phyloP scores from a whole-genome alignment of 352 stramenopile genomes.

The Pythium oligandrum region DNA sequence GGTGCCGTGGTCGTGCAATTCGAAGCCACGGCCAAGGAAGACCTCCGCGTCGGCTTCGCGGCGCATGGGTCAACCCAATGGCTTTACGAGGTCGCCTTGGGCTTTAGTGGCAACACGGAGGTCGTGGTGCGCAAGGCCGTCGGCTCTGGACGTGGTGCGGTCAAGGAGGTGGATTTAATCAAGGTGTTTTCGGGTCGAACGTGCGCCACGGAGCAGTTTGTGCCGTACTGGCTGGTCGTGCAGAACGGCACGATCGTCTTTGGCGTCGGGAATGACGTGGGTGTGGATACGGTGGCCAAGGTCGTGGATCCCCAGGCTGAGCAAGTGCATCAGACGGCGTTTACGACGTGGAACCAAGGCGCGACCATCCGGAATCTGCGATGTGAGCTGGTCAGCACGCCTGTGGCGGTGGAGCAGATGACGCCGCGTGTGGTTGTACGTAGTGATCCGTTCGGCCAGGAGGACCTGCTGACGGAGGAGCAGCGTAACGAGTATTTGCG shows the following conservation, averaged over 20 bases:
- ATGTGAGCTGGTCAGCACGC: slow-evolving; percentile 26
- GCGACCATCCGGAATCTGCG: slow-evolving; percentile 46
- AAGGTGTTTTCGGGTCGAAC: slow-evolving; percentile 67
- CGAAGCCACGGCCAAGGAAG: slow-evolving; percentile 54
- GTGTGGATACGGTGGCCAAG: slow-evolving; percentile 51
- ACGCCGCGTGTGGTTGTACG: slow-evolving; percentile 49
- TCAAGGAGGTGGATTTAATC: slow-evolving; percentile 46
- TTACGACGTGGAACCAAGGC: slow-evolving; percentile 66
- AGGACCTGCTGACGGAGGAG: slow-evolving; percentile 51
- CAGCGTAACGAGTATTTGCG: slow-evolving; percentile 47
- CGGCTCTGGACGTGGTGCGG: slow-evolving; percentile 10
- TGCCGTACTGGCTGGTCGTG: slow-evolving; percentile 69
- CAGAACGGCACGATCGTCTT: slow-evolving; percentile 35
- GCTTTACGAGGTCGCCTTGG: slow-evolving; percentile 61
- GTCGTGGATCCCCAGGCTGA: slow-evolving; percentile 25
- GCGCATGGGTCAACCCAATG: slow-evolving; percentile 27
- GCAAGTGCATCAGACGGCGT: slow-evolving; percentile 36
- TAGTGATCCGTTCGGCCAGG: slow-evolving; percentile 42
- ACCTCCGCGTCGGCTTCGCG: slow-evolving; percentile 66
- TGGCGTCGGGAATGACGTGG: slow-evolving; percentile 46
- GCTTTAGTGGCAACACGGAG: slow-evolving; percentile 73
- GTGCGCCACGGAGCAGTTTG: slow-evolving; percentile 50
- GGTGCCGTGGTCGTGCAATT: slow-evolving; percentile 51
- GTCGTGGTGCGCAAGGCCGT: slow-evolving; percentile 58
- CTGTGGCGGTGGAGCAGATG: slow-evolving; percentile 33